Percentiles rank a stretch among this genome's conserved stretches.
Conservation (phyloP, 2,329 filamentous ascomycete genomes). For the Capronia americana region DNA sequence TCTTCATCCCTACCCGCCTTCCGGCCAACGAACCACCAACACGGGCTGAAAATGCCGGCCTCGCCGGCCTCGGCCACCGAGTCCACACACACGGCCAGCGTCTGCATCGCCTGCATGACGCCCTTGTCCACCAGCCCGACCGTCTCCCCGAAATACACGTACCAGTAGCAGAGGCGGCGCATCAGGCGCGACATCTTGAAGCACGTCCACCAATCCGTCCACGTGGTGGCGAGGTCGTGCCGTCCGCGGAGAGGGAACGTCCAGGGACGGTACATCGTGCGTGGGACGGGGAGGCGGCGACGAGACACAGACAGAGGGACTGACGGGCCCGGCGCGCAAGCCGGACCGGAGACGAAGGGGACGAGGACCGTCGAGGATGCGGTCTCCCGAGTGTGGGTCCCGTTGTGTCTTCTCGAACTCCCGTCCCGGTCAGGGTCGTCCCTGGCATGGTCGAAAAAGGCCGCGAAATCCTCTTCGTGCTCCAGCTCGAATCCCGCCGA, state of each 20-base stretch:
- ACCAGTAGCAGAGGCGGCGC: slow-evolving; percentile 21
- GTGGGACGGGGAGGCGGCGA: neutral
- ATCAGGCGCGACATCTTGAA: slow-evolving; percentile 30
- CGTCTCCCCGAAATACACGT: slow-evolving; percentile 33
- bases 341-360: neutral
- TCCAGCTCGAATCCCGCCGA: slow-evolving; percentile 41
- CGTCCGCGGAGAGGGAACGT: slow-evolving; percentile 38
- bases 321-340: neutral
- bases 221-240: slow-evolving; percentile 22
- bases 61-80: slow-evolving; percentile 28
- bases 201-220: slow-evolving; percentile 33
- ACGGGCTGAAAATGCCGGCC: slow-evolving; percentile 36
- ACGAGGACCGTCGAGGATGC: neutral
- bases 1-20: slow-evolving; percentile 21
- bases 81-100: slow-evolving; percentile 30
- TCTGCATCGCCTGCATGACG: slow-evolving; percentile 21
- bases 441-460: slow-evolving; percentile 26
- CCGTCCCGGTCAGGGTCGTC: neutral
- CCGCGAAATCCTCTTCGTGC: slow-evolving; percentile 42
- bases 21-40: slow-evolving; percentile 39
- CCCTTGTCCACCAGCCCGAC: slow-evolving; percentile 34
- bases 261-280: slow-evolving; percentile 37
- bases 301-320: neutral
- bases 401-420: neutral
- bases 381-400: neutral